Conservation (phyloP, 106 monocot genomes). For the Gastrodia elata region DNA sequence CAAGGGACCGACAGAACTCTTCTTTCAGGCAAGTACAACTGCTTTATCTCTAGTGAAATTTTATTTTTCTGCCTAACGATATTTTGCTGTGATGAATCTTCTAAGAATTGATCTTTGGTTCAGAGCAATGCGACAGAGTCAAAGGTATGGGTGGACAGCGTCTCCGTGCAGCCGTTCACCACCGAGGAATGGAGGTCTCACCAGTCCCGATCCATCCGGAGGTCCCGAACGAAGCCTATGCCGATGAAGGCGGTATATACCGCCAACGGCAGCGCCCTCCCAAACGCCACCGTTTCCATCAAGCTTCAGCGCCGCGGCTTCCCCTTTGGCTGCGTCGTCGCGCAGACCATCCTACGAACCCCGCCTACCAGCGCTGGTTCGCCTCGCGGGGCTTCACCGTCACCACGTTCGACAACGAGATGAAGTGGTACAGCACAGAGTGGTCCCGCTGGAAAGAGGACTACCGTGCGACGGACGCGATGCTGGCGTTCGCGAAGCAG, state of each 20-base stretch:
- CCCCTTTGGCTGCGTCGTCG: slow-evolving; percentile 50
- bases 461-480: slow-evolving; percentile 52
- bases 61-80: neutral
- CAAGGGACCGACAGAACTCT: slow-evolving; percentile 42
- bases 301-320: slow-evolving; percentile 27
- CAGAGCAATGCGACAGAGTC: slow-evolving; percentile 35
- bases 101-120: neutral
- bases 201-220: slow-evolving; percentile 33
- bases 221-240: slow-evolving; percentile 42
- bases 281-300: slow-evolving; percentile 35
- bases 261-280: slow-evolving; percentile 20
- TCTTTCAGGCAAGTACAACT: slow-evolving; percentile 42
- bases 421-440: slow-evolving; percentile 92
- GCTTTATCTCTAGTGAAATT: neutral
- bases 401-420: slow-evolving; percentile 80
- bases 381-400: slow-evolving; percentile 60
- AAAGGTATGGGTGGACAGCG: slow-evolving; percentile 72
- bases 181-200: slow-evolving; percentile 64
- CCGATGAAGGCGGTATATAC: slow-evolving; percentile 35
- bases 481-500: slow-evolving; percentile 47
- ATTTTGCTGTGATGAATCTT: neutral
- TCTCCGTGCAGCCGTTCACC: slow-evolving; percentile 81
- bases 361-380: slow-evolving; percentile 62
- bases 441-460: slow-evolving; percentile 23
- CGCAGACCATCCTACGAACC: slow-evolving; percentile 34